Base-by-base conservation (phyloP, 177 flowering plant genomes). In the Telopea speciosissima region DNA sequence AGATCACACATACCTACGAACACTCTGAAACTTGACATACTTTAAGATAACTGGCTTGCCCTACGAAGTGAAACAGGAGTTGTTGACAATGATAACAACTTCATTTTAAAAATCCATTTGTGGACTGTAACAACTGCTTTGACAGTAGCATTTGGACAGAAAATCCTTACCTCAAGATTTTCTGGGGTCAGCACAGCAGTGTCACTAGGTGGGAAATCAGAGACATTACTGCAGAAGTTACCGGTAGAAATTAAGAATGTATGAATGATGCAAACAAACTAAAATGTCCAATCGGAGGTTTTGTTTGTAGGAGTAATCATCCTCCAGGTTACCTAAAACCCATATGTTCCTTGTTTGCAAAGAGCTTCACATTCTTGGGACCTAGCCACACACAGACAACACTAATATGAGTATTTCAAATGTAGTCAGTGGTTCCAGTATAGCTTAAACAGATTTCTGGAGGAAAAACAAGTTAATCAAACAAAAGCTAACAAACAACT, bases 1-100 rank as follows among this genome's bases (percentile, higher is more conserved):
- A 73, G 24, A 73, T 9, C 19, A 17, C 54, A 63, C 71, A 58
- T 81, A 95, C 99, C 97, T 95, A n/a, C 99, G 96, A 77, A 95
- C 97, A 89, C 86, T 95, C 85, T 95, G 99, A 77, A 92, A 95
- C 82, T 95, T 95, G 75, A 93, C 99, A 83, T 88, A 95, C 82
- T 92, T 95, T 59, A 95, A 66, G 66, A 71, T 68, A n/a, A 85
- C 84, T n/a, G 96, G 93, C 76, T 92, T 88, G 58, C 93, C 99
- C 99, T 95, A 64, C 70, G 80, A 70, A 73, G 11, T 13, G 69
- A 19, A 63, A 58, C 62, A n/a, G 23, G 21, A 26, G 68, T 24
- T 24, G 28, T 49, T 25, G 40, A 61, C 25, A 71, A 42, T 22
- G 23, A 17, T 36, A 49, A 63, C n/a, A 9, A 36, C 7, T 64